Base-by-base conservation (phyloP, 163 green algal genomes). In the Volvox carteri region DNA sequence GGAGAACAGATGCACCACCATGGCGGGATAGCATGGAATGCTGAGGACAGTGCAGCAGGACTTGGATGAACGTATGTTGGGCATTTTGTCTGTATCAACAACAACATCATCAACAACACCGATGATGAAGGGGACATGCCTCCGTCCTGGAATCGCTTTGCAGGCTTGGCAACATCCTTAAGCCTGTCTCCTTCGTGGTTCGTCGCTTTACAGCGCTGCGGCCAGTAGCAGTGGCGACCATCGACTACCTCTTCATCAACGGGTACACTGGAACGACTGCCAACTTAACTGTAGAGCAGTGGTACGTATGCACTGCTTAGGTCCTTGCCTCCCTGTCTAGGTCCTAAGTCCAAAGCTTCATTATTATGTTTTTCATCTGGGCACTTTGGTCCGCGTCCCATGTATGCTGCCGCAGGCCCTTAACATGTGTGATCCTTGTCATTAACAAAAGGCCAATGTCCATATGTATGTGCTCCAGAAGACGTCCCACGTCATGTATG, bases 241-340 rank as follows among this genome's bases (percentile, higher is more conserved):
- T 75, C 30, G 65, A 75, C 65, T 42, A 46, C 30, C 65, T 75
- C 65, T 75, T 75, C 30, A n/a, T 19, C 9, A 75, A 75, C 65
- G 30, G 11, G 6, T 44, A n/a, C 65, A 75, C n/a, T 30, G 30
- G 33, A 19, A 44, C 8, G n/a, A 44, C 65, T 12, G 65, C 65
- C 65, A 75, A 75, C 65, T 23, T 75, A 4, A 75, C 65, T 16
- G 30, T 75, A 19, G 65, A 75, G 19, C 65, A 75, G 30, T 75
- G 65, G 65, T 75, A 42, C 8, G 65, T 75, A 19, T 30, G 14
- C 14, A 11, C 25, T 6, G 16, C n/a, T 9, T 19, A 9, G 25
- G n/a, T 14, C 16, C 19, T 35, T 6, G 58, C 11, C 19, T 6
- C n/a, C n/a, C 25, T 68, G 58, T 30, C 18, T 68, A 33, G 58